Conservation (phyloP, 768 basidiomycete genomes). For the Suillus brevipes region DNA sequence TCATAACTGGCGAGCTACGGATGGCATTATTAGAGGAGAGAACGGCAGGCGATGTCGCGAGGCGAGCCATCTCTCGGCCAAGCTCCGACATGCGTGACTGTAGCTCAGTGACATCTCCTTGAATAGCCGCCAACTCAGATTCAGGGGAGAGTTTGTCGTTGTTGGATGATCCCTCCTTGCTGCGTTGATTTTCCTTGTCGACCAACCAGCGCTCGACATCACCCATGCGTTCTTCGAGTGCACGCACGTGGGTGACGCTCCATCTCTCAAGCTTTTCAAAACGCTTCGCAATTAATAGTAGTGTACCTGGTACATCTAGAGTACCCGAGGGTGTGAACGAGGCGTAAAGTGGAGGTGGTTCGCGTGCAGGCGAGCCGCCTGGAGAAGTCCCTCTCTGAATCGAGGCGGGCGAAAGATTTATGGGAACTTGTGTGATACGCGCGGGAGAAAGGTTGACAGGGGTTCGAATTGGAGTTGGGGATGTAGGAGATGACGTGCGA, state of each 20-base stretch:
- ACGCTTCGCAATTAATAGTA: constrained; percentile 68
- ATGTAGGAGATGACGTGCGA: constrained; percentile 55
- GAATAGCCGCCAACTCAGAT: constrained; percentile 52
- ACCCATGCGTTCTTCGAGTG: constrained; percentile 87
- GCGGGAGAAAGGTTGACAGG: constrained; percentile 31
- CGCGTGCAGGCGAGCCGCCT: constrained; percentile 37
- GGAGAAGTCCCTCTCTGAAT: constrained; percentile 50
- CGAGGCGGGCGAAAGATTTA: constrained; percentile 64
- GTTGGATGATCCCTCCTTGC: constrained; percentile 38
- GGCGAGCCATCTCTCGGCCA: constrained; percentile 77
- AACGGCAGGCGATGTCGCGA: constrained; percentile 52
- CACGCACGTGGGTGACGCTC: constrained; percentile 86
- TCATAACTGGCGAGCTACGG: constrained; percentile 46
- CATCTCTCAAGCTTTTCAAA: constrained; percentile 91
- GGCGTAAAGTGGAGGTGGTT: constrained; percentile 72
- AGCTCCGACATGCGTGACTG: constrained; percentile 73
- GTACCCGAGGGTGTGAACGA: constrained; percentile 71
- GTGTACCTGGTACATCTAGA: constrained; percentile 71
- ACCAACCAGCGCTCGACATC: constrained; percentile 91
- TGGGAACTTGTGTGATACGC: constrained; percentile 41
- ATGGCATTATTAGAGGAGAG: constrained; percentile 47
- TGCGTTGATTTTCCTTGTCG: constrained; percentile 69
- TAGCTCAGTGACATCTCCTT: constrained; percentile 70
- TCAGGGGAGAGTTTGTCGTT: constrained; percentile 21
- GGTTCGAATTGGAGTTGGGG: constrained; percentile 53